Evolutionary conservation across 805 yeast species (phyloP).

Genomic region (Saturnispora halmiae): DNA sequence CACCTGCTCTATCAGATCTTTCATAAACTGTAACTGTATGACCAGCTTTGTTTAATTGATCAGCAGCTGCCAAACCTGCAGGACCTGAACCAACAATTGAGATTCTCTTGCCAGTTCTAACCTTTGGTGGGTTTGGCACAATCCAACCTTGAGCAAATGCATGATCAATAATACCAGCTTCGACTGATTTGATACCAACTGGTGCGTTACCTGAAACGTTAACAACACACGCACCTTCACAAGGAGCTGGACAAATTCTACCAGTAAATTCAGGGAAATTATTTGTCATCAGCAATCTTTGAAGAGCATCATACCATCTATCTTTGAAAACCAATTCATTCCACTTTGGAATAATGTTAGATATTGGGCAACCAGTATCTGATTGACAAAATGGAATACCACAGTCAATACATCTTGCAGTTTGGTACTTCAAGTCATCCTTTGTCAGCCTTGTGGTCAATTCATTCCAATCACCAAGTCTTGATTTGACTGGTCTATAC

Average conservation of each 20-base stretch:
- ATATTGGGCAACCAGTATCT: slow-evolving; percentile 96
- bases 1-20: slow-evolving; percentile 93
- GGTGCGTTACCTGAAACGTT: slow-evolving; percentile 90
- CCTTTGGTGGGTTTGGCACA: slow-evolving; percentile 66
- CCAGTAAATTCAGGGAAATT: slow-evolving; percentile 99
- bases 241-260: slow-evolving; percentile 97
- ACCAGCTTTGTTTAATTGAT: slow-evolving; percentile 94
- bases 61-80: slow-evolving; percentile 94
- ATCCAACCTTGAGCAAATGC: slow-evolving; percentile 98
- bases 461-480: slow-evolving; percentile 90
- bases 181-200: slow-evolving; percentile 93
- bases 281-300: slow-evolving; percentile 87
- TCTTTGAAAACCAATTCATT: slow-evolving; percentile 92
- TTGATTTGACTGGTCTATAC: slow-evolving; percentile 65
- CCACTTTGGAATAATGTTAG: slow-evolving; percentile 96
- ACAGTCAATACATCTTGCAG: slow-evolving; percentile 99
- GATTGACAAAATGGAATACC: slow-evolving; percentile 99
- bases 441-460: slow-evolving; percentile 70
- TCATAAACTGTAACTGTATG: slow-evolving; percentile 88
- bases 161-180: slow-evolving; percentile 91
- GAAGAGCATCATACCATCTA: slow-evolving; percentile 90
- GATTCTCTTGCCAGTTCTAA: slow-evolving; percentile 75
- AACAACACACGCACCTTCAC: slow-evolving; percentile 86
- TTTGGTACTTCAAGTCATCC: slow-evolving; percentile 81
- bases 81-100: slow-evolving; percentile 97